Percentiles rank a stretch among this genome's conserved stretches.
These are phyloP conservation scores for Firmiana major DNA, from an alignment of 345 rosid species.

Conservation along the genomic window DNA sequence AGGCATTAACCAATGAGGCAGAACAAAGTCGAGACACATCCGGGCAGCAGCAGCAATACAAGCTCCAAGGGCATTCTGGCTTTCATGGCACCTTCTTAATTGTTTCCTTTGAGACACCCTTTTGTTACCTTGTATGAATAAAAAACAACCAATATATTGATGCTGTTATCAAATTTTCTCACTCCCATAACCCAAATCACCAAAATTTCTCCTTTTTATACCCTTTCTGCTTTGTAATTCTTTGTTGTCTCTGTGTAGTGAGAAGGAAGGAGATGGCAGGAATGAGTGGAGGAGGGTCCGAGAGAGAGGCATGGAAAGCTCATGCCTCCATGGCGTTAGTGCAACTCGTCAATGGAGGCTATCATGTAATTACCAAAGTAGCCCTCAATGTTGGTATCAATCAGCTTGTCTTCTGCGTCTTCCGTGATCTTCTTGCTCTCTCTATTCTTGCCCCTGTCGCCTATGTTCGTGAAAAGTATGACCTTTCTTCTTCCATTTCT, in stretches of 20 bases:
- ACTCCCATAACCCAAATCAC: not conserved
- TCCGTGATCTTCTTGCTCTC: conserved; percentile 86
- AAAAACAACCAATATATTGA: not conserved
- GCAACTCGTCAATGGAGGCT: conserved; percentile 82
- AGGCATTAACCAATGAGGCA: not conserved
- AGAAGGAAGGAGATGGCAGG: not conserved
- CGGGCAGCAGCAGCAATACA: not conserved
- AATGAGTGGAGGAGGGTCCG: conserved; percentile 27
- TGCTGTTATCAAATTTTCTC: not conserved
- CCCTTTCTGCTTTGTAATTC: not conserved
- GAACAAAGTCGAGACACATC: not conserved
- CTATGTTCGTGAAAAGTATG: conserved; percentile 75
- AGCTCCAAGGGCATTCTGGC: not conserved
- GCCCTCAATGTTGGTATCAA: conserved; percentile 93
- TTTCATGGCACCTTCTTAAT: not conserved
- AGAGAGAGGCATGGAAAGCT: conserved; percentile 41
- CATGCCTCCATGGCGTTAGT: conserved; percentile 80
- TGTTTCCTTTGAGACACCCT: not conserved
- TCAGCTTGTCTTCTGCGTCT: conserved; percentile 92
- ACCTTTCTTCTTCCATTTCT: not conserved
- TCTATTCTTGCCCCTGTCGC: conserved; percentile 83
- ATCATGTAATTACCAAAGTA: conserved; percentile 94
- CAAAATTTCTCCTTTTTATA: not conserved
- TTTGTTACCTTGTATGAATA: not conserved
- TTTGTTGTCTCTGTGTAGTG: not conserved